These are phyloP conservation scores for Leishmania braziliensis DNA, from an alignment of 208 protist genomes.

Conservation along the genomic window DNA sequence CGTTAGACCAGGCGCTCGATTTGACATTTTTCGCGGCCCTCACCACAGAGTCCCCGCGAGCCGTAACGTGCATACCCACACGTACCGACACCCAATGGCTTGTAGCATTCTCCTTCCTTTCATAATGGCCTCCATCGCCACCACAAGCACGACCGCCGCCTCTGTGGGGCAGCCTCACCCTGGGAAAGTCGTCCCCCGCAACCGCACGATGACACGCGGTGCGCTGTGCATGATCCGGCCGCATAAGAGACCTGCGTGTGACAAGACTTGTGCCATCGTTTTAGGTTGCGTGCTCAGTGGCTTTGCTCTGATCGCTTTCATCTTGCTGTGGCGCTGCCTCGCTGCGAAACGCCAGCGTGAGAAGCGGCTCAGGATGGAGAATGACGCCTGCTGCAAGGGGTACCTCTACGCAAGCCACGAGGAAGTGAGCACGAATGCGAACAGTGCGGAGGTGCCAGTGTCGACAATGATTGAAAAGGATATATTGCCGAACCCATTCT, in stretches of 20 bases:
- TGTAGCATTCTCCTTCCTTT: background rate
- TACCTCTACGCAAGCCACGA: background rate
- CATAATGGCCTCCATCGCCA: background rate
- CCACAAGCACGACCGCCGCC: background rate
- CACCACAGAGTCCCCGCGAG: background rate
- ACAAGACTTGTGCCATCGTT: background rate
- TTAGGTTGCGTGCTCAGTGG: background rate
- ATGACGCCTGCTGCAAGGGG: background rate
- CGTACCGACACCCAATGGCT: background rate
- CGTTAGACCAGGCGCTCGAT: background rate
- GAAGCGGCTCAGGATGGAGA: background rate
- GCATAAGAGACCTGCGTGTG: background rate
- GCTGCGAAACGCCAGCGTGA: background rate
- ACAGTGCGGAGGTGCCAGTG: background rate
- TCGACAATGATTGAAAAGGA: background rate
- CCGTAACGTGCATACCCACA: background rate
- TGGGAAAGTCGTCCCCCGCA: background rate
- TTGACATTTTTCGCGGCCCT: background rate
- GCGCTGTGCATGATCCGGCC: background rate
- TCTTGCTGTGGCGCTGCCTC: background rate
- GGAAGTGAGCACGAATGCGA: background rate
- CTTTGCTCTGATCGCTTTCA: background rate
- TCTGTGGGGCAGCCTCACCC: background rate
- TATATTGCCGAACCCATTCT: background rate
- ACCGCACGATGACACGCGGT: background rate